Base-by-base conservation (phyloP, 2,329 filamentous ascomycete genomes). In the Curvularia sp. region DNA sequence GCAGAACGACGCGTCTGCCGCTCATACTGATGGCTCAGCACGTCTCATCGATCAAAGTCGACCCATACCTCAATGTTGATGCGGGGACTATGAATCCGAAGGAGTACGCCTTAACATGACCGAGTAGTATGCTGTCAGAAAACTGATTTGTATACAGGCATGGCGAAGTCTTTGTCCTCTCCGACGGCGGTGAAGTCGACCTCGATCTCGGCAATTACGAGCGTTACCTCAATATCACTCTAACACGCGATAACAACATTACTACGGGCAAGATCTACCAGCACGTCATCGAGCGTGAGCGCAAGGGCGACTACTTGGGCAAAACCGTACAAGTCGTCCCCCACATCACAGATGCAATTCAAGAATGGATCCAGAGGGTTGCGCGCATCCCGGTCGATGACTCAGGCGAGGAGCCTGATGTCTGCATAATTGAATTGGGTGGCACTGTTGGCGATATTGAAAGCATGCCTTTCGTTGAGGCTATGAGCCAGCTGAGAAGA, bases 211-310 rank as follows among this genome's bases (percentile, higher is more conserved):
- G 89, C 64, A 91, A 91, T 77, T 91, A 91, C 79, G 89, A 91
- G 76, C 85, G 89, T 43, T 96, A 96, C 75, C 88, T 97, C 54
- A 89, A 89, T 72, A 89, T 94, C 65, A 91, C 89, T 55, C 84
- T 98, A 61, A 92, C 88, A 8, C 84, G 89, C 61, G 93, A 97
- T 69, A 92, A 94, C 82, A 98, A 98, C 79, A 96, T 99, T 79
- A 99, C 95, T 3, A 97, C 94, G 5, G 95, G 95, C 74, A 97
- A 98, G 82, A 92, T 98, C 68, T 98, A 97, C 80, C 85, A 92
- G 73, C 87, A 90, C 70, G 93, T 97, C 53, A 93, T 97, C 70
- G 87, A 93, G 72, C 87, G 86, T 61, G 88, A 90, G 78, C 82
- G 88, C 64, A 80, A 81, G 62, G 88, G 88, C 55, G 89, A 95